Evolutionary conservation across 768 basidiomycete genomes (phyloP).

Genomic region (Boletus eberwhitei): DNA sequence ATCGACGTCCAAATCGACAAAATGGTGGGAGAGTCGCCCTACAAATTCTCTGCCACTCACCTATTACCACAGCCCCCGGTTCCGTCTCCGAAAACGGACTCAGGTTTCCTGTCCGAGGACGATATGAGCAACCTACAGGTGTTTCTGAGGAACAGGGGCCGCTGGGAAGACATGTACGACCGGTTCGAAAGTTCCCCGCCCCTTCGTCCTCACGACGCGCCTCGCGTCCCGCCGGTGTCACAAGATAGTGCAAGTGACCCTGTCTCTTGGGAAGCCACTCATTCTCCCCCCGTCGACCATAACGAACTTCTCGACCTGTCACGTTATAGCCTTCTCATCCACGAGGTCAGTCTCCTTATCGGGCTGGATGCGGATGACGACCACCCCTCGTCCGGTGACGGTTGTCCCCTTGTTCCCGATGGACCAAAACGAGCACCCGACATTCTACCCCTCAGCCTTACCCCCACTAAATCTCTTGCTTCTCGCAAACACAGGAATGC

Average conservation of each 20-base stretch:
- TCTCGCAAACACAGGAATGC: slow-evolving; percentile 7
- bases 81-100: neutral
- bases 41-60: neutral
- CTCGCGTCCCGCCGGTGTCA: neutral
- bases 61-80: neutral
- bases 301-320: slow-evolving; percentile 8
- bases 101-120: slow-evolving; percentile 7
- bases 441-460: slow-evolving; percentile 15
- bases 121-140: slow-evolving; percentile 14
- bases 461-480: slow-evolving; percentile 21
- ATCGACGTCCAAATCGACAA: slow-evolving; percentile 9
- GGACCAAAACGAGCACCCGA: slow-evolving; percentile 4
- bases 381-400: neutral
- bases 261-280: slow-evolving; percentile 16
- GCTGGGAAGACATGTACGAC: slow-evolving; percentile 5
- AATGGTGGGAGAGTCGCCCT: neutral
- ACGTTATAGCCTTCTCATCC: slow-evolving; percentile 28
- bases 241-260: slow-evolving; percentile 5
- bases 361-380: slow-evolving; percentile 26
- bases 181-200: slow-evolving; percentile 10
- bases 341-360: slow-evolving; percentile 32
- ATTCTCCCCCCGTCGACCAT: neutral
- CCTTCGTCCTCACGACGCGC: neutral
- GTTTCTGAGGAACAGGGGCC: slow-evolving; percentile 16
- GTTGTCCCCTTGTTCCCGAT: neutral